phyloP scores from a whole-genome alignment of 768 basidiomycete species.

The Auriscalpium orientale region DNA sequence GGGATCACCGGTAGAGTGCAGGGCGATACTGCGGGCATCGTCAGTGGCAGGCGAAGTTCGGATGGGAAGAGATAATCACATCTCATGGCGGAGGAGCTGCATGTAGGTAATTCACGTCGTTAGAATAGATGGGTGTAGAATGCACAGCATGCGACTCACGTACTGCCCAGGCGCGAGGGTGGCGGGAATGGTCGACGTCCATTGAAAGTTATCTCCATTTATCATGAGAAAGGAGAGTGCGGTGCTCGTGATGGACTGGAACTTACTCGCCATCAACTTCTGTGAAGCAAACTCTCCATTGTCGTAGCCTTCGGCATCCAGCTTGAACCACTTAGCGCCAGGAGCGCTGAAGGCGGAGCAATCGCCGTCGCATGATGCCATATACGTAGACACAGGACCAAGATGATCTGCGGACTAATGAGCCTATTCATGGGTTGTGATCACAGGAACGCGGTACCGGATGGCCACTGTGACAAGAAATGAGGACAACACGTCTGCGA shows the following conservation, averaged over 20 bases:
- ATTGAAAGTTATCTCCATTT: conserved; percentile 27
- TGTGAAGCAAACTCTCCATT: conserved; percentile 36
- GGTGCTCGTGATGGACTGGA: background rate
- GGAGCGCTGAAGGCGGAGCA: conserved; percentile 28
- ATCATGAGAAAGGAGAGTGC: background rate
- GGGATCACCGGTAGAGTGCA: conserved; percentile 33
- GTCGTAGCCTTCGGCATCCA: conserved; percentile 39
- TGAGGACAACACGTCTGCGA: background rate
- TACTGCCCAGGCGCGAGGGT: conserved; percentile 40
- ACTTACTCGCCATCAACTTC: conserved; percentile 34
- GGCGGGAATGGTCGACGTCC: conserved; percentile 37
- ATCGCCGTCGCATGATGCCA: conserved; percentile 40
- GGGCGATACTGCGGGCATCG: conserved; percentile 28
- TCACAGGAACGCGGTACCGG: conserved; percentile 4
- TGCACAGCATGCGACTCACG: conserved; percentile 24
- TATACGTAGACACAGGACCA: conserved; percentile 45
- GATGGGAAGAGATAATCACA: conserved; percentile 21
- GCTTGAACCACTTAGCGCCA: conserved; percentile 40
- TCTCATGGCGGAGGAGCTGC: conserved; percentile 42
- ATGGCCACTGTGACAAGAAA: conserved; percentile 18
- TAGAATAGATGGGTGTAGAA: too few relatives aligned
- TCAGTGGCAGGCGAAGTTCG: background rate
- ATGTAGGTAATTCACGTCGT: background rate
- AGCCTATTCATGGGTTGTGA: too few relatives aligned
- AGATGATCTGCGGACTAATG: conserved; percentile 31